These are phyloP conservation scores for Chaetomium tenue DNA, from an alignment of 495 filamentous ascomycete genomes.

Conservation along the genomic window DNA sequence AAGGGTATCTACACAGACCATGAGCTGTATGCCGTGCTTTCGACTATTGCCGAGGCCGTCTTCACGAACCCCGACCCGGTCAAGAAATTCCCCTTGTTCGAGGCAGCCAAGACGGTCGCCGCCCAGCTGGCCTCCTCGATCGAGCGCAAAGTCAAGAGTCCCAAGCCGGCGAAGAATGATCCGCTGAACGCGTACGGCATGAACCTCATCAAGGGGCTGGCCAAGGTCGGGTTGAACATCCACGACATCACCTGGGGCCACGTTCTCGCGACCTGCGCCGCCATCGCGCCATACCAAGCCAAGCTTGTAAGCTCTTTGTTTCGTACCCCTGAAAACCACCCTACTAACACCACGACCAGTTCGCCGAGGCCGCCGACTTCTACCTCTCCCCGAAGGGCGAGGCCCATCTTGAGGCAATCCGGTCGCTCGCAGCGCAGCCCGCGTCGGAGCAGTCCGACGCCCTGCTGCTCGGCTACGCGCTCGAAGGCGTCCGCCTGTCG, in stretches of 20 bases:
- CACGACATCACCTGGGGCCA: constrained; percentile 74
- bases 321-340: not conserved
- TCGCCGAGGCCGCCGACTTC: constrained; percentile 77
- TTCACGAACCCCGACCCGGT: constrained; percentile 51
- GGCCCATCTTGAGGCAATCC: constrained; percentile 57
- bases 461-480: constrained; percentile 50
- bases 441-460: constrained; percentile 37
- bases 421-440: constrained; percentile 48
- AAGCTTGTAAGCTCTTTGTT: constrained; percentile 50
- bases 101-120: constrained; percentile 60
- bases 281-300: constrained; percentile 64
- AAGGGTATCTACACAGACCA: constrained; percentile 74
- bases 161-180: constrained; percentile 53
- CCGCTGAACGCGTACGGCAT: constrained; percentile 65
- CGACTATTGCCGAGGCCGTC: constrained; percentile 59
- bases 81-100: constrained; percentile 56
- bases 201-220: constrained; percentile 65
- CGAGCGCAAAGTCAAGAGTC: constrained; percentile 58
- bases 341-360: constrained; percentile 31
- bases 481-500: constrained; percentile 54
- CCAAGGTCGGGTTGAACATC: constrained; percentile 61
- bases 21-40: constrained; percentile 73
- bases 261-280: constrained; percentile 51
- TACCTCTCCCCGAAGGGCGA: constrained; percentile 61
- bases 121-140: constrained; percentile 48